Base-by-base conservation (phyloP, 768 basidiomycete species). In the Pleurotus giganteus region DNA sequence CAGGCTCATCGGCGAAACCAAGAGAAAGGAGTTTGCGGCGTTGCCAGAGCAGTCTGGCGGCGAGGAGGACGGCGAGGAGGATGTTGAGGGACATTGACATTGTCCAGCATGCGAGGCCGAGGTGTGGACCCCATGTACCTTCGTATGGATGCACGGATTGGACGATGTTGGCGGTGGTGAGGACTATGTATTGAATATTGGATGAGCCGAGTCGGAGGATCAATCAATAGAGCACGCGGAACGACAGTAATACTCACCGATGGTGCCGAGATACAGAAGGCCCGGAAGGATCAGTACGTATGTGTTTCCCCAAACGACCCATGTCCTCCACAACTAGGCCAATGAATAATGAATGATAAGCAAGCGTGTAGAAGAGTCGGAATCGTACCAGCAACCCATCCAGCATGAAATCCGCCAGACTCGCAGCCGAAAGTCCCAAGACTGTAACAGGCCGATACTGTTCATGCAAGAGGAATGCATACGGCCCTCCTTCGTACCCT, bases 31-130 rank as follows among this genome's bases (percentile, higher is more conserved):
- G 46, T 15, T 47, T 47, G 6, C 46, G 46, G 23, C 46, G 46
- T n/a, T 47, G 46, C 27, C 29, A 31, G 26, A 47, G 46, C 1
- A 47, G 26, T 29, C 29, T 15, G 1, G 15, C 27, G 27, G 23
- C 23, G 9, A 47, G 13, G n/a, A 47, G 29, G 29, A 31, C n/a
- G 15, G 46, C 29, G 26, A 47, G 46, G 11, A 47, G 46, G 24
- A 47, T 47, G 46, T n/a, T n/a, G n/a, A 47, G 27, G 15, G 46
- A n/a, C 46, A 47, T 47, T 7, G 46, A 47, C 46, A 31, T 47
- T 17, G 46, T 17, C 46, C 46, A 47, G 21, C 46, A 47, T 12
- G 46, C 46, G 11, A 47, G 26, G n/a, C 46, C 46, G 26, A 47
- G 26, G 28, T 47, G 26, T 27, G 46, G 46, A 31, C 46, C 46